phyloP scores from a whole-genome alignment of 2,329 filamentous ascomycete species.

The Cordyceps cateniannulata region DNA sequence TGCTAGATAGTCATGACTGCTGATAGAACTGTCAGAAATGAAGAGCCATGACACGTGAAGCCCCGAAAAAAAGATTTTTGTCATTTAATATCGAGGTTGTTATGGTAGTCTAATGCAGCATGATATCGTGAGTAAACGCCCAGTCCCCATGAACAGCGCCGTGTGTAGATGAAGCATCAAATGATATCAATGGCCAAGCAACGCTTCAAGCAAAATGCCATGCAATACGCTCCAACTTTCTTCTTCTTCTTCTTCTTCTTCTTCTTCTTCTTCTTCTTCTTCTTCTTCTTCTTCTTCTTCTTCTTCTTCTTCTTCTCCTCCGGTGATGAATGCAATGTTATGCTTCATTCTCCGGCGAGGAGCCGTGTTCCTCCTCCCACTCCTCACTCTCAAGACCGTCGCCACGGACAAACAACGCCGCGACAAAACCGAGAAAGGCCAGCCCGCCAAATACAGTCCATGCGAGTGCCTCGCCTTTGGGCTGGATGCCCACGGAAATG shows the following conservation, averaged over 20 bases:
- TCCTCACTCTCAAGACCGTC: constrained; percentile 54
- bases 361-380: constrained; percentile 26
- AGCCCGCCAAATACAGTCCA: constrained; percentile 87
- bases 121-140: background rate
- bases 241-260: background rate
- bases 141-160: background rate
- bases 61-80: background rate
- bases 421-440: constrained; percentile 70
- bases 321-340: background rate
- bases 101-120: background rate
- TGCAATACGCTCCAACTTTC: background rate
- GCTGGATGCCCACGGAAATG: constrained; percentile 62
- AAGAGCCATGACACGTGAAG: background rate
- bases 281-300: too few species aligned
- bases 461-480: constrained; percentile 76
- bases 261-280: background rate
- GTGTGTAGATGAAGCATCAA: background rate
- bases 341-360: background rate
- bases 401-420: constrained; percentile 72
- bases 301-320: background rate
- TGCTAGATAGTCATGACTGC: too few species aligned
- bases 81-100: background rate
- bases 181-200: background rate
- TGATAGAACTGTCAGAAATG: background rate
- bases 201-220: background rate